A percentile compares a stretch with the other conserved stretches of the same genome.
Evolutionary conservation across 2,329 filamentous ascomycete species (phyloP).

Genomic region (Emergomyces pasteurianus): DNA sequence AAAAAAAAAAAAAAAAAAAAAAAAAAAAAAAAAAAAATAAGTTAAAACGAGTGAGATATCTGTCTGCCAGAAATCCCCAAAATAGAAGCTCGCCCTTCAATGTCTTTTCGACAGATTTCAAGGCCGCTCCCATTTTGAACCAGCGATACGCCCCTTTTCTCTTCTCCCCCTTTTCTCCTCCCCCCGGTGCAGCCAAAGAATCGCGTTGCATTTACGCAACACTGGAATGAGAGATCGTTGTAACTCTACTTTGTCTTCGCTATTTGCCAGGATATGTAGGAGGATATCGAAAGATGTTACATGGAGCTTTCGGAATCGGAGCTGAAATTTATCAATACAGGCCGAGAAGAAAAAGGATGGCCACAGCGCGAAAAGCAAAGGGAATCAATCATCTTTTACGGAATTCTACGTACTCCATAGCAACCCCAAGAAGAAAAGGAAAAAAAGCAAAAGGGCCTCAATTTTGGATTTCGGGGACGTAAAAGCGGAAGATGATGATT

Average conservation of each 20-base stretch:
- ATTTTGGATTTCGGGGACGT: no score
- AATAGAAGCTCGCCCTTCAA: no score
- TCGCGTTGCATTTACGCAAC: background rate
- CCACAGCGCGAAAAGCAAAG: background rate
- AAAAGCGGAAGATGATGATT: no score
- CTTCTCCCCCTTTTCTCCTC: background rate
- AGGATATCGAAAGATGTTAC: background rate
- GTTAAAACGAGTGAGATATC: no score
- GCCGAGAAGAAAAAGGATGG: background rate
- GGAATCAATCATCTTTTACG: background rate
- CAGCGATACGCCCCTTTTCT: no score
- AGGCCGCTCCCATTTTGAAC: no score
- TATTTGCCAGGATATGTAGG: no score
- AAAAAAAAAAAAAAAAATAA: no score
- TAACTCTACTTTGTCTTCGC: background rate
- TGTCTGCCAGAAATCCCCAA: no score
- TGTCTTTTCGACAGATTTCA: no score
- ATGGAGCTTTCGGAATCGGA: background rate
- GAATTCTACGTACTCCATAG: background rate
- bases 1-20: no score
- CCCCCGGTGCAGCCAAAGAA: background rate
- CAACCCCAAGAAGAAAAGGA: background rate
- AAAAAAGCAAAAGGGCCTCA: no score
- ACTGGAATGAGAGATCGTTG: background rate
- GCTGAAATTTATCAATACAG: background rate